Percentiles rank a stretch among this genome's conserved stretches.
These are phyloP conservation scores for Graphilbum fragrans DNA, from an alignment of 2,329 filamentous ascomycete species.

Conservation along the genomic window DNA sequence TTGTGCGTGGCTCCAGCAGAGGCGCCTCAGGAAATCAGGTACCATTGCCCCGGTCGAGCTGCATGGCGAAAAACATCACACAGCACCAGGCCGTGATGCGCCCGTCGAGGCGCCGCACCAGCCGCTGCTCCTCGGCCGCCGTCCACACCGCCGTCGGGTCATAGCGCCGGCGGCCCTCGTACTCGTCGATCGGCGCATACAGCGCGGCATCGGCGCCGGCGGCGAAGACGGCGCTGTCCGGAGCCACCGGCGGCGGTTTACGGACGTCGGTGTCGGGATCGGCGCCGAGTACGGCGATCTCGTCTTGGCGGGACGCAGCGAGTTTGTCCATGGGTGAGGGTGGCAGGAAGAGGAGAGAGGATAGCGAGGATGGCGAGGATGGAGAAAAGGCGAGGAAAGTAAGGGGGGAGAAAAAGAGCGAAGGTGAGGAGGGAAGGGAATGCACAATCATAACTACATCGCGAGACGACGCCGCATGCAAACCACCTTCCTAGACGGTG, in stretches of 20 bases:
- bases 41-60: slow-evolving; percentile 23
- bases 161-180: slow-evolving; percentile 47
- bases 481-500: too few species aligned
- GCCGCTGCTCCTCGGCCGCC: slow-evolving; percentile 38
- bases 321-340: too few species aligned
- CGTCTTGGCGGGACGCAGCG: too few species aligned
- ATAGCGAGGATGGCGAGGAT: not conserved
- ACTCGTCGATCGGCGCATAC: slow-evolving; percentile 39
- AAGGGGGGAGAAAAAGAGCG: not conserved
- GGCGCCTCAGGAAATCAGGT: too few species aligned
- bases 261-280: too few species aligned
- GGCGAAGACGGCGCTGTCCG: slow-evolving; percentile 6
- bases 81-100: slow-evolving; percentile 20
- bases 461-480: too few species aligned
- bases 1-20: too few species aligned
- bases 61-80: slow-evolving; percentile 23
- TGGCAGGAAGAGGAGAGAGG: not conserved
- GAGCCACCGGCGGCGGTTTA: too few species aligned
- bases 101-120: slow-evolving; percentile 34
- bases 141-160: slow-evolving; percentile 46
- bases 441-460: not conserved
- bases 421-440: not conserved
- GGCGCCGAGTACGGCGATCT: too few species aligned
- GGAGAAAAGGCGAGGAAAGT: not conserved
- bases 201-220: slow-evolving; percentile 6